Conservation (phyloP, 768 basidiomycete genomes). For the Leucosporidium scottii region DNA sequence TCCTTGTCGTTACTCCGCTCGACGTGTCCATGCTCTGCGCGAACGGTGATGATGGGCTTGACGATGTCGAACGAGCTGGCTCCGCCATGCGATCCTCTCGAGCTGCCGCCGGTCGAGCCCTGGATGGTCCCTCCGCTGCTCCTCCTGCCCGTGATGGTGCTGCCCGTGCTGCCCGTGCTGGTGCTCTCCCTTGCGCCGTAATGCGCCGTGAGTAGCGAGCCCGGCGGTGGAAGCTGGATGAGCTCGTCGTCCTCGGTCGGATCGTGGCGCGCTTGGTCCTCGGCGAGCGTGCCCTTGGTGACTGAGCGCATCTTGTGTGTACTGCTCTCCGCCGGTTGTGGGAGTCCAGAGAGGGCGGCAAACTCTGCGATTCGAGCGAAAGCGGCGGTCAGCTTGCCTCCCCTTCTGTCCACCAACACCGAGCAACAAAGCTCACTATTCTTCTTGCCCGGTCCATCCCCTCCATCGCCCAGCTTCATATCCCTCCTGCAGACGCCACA, state of each 20-base stretch:
- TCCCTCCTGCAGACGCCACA: constrained; percentile 95
- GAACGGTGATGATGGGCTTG: constrained; percentile 85
- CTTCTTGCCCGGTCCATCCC: constrained; percentile 54
- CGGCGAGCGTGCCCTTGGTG: constrained; percentile 35
- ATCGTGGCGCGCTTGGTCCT: constrained; percentile 44
- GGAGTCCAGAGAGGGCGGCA: constrained; percentile 86
- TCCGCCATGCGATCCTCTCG: constrained; percentile 39
- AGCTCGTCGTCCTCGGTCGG: constrained; percentile 80
- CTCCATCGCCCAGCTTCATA: constrained; percentile 90
- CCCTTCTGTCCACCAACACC: background rate
- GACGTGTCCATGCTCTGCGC: constrained; percentile 80
- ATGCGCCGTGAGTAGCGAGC: constrained; percentile 42
- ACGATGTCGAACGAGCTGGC: constrained; percentile 56
- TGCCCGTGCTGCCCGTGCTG: constrained; percentile 6
- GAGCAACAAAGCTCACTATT: constrained; percentile 62
- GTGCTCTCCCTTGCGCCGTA: background rate
- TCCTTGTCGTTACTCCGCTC: constrained; percentile 55
- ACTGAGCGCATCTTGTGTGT: constrained; percentile 36
- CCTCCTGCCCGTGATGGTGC: constrained; percentile 7
- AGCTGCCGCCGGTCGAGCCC: constrained; percentile 40
- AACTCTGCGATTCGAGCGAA: constrained; percentile 64
- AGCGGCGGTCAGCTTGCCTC: constrained; percentile 10
- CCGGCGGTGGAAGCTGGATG: constrained; percentile 47
- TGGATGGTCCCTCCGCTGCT: constrained; percentile 19
- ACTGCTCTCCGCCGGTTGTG: constrained; percentile 47